Conservation (phyloP, 768 basidiomycete genomes). For the Hygrophorus pudorinus region DNA sequence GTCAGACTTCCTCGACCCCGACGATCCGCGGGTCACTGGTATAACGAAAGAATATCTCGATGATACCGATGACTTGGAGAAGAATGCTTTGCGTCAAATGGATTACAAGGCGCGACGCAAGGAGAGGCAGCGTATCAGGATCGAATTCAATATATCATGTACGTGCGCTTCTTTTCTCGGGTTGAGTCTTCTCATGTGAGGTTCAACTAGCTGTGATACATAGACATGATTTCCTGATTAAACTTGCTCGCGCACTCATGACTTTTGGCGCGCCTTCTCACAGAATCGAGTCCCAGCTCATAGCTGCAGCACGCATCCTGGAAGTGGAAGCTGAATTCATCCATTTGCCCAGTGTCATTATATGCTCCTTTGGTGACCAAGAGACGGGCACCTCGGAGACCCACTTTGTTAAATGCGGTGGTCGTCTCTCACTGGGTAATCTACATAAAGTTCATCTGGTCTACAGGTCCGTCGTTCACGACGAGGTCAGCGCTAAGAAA, state of each 20-base stretch:
- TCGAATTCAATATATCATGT: conserved; percentile 73
- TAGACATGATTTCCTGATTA: conserved; percentile 80
- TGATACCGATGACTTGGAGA: conserved; percentile 54
- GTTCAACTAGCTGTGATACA: conserved; percentile 51
- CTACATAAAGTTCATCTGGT: conserved; percentile 78
- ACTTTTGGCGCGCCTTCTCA: conserved; percentile 89
- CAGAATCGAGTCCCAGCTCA: conserved; percentile 86
- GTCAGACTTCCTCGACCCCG: conserved; percentile 53
- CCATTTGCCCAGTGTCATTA: conserved; percentile 70
- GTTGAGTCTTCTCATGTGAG: conserved; percentile 8
- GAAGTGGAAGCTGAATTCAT: conserved; percentile 91
- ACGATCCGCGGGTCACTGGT: conserved; percentile 65
- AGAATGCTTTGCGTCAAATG: conserved; percentile 51
- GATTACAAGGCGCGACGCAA: conserved; percentile 60
- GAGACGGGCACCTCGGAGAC: conserved; percentile 87
- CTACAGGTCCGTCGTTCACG: conserved; percentile 85
- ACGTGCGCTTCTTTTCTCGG: conserved; percentile 12
- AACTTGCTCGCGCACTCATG: conserved; percentile 81
- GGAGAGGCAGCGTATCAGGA: conserved; percentile 50
- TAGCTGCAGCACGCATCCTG: conserved; percentile 80
- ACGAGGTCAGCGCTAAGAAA: conserved; percentile 76
- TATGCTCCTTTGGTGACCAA: conserved; percentile 83
- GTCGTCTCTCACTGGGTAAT: conserved; percentile 71
- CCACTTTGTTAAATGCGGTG: conserved; percentile 74
- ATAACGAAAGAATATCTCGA: conserved; percentile 37